Percentiles rank a stretch among this genome's conserved stretches.
Evolutionary conservation across 148 eudicot species (phyloP).

Genomic region (Rhododendron vialii): DNA sequence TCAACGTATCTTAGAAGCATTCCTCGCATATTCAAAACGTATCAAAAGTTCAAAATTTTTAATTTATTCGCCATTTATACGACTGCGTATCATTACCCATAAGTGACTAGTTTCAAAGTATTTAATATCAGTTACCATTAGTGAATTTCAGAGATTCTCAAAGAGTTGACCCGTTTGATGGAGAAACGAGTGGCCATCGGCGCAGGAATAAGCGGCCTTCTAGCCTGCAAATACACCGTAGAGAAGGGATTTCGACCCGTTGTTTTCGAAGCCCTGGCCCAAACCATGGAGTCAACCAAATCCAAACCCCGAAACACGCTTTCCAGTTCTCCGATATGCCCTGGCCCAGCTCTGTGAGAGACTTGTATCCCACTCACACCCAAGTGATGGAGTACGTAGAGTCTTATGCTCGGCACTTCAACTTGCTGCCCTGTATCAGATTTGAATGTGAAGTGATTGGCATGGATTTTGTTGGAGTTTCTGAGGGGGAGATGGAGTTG

Average conservation of each 20-base stretch:
- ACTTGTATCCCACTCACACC: too few species aligned
- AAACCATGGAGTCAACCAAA: too few species aligned
- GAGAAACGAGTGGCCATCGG: constrained; percentile 23
- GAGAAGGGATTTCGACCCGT: constrained; percentile 24
- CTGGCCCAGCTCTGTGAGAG: too few species aligned
- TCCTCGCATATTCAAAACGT: neutral
- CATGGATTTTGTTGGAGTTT: constrained; percentile 7
- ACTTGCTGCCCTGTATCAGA: constrained; percentile 11
- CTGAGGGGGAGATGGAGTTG: constrained; percentile 6
- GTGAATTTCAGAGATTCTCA: neutral
- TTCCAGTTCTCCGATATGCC: too few species aligned
- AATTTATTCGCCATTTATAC: neutral
- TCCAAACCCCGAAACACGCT: too few species aligned
- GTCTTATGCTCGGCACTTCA: too few species aligned
- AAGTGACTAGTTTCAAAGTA: neutral
- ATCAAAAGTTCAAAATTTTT: neutral
- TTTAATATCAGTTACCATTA: too few species aligned
- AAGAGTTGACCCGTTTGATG: neutral
- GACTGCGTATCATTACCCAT: neutral
- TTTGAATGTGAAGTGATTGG: constrained; percentile 20
- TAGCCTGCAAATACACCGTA: constrained; percentile 29
- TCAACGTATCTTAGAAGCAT: neutral
- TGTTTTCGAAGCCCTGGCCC: constrained; percentile 27
- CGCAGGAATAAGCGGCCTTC: constrained; percentile 35
- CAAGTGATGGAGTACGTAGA: too few species aligned